Conservation (phyloP, 2,329 filamentous ascomycete genomes). For the Aureobasidium sp. region DNA sequence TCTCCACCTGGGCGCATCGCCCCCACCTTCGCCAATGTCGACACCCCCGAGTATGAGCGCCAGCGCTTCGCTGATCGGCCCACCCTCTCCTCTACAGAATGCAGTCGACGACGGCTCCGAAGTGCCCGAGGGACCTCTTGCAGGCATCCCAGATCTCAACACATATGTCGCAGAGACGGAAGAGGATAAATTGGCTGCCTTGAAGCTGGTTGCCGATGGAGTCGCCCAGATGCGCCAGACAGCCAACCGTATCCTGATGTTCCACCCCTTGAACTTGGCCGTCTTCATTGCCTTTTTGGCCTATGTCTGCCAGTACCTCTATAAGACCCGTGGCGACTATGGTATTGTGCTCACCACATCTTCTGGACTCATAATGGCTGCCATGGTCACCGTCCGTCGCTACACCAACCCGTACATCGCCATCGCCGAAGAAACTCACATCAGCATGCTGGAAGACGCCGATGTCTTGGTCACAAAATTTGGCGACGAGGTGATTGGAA, state of each 20-base stretch:
- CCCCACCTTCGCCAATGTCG: conserved; percentile 55
- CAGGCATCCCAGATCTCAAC: conserved; percentile 57
- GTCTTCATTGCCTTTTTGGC: conserved; percentile 33
- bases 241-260: conserved; percentile 56
- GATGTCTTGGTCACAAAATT: conserved; percentile 56
- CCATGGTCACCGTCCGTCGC: conserved; percentile 56
- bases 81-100: conserved; percentile 33
- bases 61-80: conserved; percentile 42
- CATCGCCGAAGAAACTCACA: conserved; percentile 54
- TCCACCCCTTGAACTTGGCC: conserved; percentile 48
- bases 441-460: conserved; percentile 53
- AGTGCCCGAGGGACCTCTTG: conserved; percentile 36
- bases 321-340: conserved; percentile 40
- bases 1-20: conserved; percentile 55
- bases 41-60: conserved; percentile 54
- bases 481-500: conserved; percentile 63
- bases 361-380: conserved; percentile 56
- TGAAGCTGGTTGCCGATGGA: conserved; percentile 71
- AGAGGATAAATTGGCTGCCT: conserved; percentile 57
- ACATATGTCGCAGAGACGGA: conserved; percentile 47
- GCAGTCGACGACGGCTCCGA: conserved; percentile 27
- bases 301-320: conserved; percentile 34
- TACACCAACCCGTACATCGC: conserved; percentile 55
- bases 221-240: conserved; percentile 74
- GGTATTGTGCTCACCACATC: conserved; percentile 52